These are phyloP conservation scores for Emergomyces orientalis DNA, from an alignment of 2,329 filamentous ascomycete species.

Conservation along the genomic window DNA sequence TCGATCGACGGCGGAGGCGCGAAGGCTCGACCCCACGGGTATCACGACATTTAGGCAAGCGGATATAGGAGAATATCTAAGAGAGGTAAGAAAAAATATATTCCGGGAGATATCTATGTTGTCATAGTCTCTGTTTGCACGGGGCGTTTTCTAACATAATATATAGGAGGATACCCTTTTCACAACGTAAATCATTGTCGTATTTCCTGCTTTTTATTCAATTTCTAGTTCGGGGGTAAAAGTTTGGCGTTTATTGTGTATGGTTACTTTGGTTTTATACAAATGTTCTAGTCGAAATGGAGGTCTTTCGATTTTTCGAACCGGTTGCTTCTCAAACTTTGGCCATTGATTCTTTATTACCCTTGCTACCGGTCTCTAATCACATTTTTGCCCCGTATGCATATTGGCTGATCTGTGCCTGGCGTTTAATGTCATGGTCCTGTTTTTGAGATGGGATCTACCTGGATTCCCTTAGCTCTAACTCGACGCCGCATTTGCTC, in stretches of 20 bases:
- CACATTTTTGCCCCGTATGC: not conserved
- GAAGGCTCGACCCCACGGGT: constrained; percentile 79
- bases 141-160: constrained; percentile 12
- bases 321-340: not conserved
- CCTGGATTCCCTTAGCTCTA: not conserved
- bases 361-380: not conserved
- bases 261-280: not conserved
- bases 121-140: not conserved
- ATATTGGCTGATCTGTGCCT: not conserved
- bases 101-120: not conserved
- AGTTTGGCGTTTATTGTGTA: not conserved
- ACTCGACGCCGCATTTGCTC: not conserved
- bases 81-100: constrained; percentile 48
- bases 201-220: not conserved
- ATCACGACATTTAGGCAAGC: constrained; percentile 85
- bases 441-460: not conserved
- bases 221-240: not conserved
- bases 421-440: not conserved
- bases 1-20: constrained; percentile 72
- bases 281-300: not conserved
- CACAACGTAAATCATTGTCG: constrained; percentile 33
- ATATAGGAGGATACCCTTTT: constrained; percentile 52
- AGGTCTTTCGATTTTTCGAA: not conserved
- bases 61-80: constrained; percentile 88
- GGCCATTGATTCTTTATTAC: not conserved